Conservation (phyloP, 179 eudicot species). For the Nepenthes alata region DNA sequence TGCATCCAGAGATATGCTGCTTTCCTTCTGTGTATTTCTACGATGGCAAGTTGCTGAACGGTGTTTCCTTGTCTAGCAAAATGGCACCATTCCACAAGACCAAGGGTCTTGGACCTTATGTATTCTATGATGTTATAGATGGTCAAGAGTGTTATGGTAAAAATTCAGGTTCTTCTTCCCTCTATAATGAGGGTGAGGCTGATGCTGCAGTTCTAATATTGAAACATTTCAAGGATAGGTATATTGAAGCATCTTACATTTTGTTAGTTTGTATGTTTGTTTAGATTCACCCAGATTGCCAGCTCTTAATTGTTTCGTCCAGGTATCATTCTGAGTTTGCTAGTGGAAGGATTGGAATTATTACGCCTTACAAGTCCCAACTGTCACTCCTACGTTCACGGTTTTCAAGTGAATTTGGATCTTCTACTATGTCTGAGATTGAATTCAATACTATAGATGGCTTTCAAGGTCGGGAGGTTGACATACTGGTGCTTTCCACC, state of each 20-base stretch:
- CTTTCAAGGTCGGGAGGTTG: constrained; percentile 98
- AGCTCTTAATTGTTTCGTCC: constrained; percentile 8
- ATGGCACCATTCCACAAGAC: constrained; percentile 70
- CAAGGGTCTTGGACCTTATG: constrained; percentile 74
- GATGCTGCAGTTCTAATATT: constrained; percentile 88
- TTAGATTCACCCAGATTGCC: background rate
- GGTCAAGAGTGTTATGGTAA: constrained; percentile 78
- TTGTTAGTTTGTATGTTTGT: constrained; percentile 1
- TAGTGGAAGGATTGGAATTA: constrained; percentile 84
- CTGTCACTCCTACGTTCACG: constrained; percentile 80
- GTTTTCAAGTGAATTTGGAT: constrained; percentile 71
- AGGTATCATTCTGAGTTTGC: constrained; percentile 79
- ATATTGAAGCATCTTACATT: constrained; percentile 8
- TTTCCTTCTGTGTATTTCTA: constrained; percentile 90
- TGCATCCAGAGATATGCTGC: constrained; percentile 92
- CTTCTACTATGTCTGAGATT: constrained; percentile 70
- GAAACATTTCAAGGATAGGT: constrained; percentile 62
- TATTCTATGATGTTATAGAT: constrained; percentile 78
- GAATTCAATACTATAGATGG: constrained; percentile 98
- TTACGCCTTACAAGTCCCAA: constrained; percentile 91
- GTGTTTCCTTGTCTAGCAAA: constrained; percentile 53
- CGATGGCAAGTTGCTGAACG: constrained; percentile 75
- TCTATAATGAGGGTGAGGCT: constrained; percentile 87
- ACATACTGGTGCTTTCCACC: constrained; percentile 79
- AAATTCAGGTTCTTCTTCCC: constrained; percentile 62